Evolutionary conservation across 176 grass and related monocot genomes (phyloP), one percentile per base, ranked within the genome.

Genomic region (Echinochloa phyllopogon): DNA sequence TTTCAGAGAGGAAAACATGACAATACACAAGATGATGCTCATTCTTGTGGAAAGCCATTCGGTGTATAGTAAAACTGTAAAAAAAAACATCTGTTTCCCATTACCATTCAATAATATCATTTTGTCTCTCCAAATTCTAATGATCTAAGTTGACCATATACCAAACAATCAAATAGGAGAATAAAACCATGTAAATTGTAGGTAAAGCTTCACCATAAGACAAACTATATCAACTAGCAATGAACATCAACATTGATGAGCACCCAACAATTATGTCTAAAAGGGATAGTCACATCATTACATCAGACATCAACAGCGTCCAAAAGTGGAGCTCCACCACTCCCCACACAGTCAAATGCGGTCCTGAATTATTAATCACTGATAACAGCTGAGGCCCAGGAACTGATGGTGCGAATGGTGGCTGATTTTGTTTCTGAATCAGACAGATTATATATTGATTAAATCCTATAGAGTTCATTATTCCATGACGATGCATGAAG

Each of bases 111-210:
- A 10, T 24, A 58, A 69, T n/a, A n/a, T n/a, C n/a, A n/a, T n/a
- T n/a, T n/a, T n/a, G n/a, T 39, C n/a, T n/a, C n/a, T n/a, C n/a
- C 49, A 16, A 60, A 11, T 11, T 63, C 72, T 48, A 51, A 55
- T 53, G 65, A 0, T 45, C 2, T 43, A 71, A 78, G n/a, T 0
- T 75, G 50, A 40, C 3, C 15, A 48, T 41, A 8, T 45, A 56
- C 40, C 47, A 58, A 49, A 76, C 21, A 58, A 82, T 49, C 24
- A 57, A 57, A 58, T 49, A 56, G 38, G 77, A 81, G 36, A 64
- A 21, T 27, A 48, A 8, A 12, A 39, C 43, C 41, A 21, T 41
- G 16, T 65, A 24, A 45, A 69, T 47, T 42, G 41, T 65, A 53
- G 47, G 14, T 47, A 11, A 21, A 49, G 9, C 62, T 50, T 76